Percentiles rank a stretch among this genome's conserved stretches.
Conservation (phyloP, 768 basidiomycete species). For the Suillus decipiens region DNA sequence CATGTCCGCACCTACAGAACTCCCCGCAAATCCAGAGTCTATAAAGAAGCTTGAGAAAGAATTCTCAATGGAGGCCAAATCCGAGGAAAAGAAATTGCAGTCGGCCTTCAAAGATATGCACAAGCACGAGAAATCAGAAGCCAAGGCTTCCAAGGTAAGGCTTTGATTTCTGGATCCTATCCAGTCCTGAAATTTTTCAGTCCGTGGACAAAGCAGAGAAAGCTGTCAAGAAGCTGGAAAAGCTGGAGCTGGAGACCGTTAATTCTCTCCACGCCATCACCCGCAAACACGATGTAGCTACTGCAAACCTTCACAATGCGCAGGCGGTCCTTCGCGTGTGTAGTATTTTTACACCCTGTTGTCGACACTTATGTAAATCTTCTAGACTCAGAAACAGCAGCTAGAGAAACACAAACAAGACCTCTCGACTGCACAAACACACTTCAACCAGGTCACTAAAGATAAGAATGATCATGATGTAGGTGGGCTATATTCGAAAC, state of each 20-base stretch:
- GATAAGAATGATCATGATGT: conserved; percentile 27
- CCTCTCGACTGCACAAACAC: conserved; percentile 16
- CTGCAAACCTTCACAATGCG: conserved; percentile 43
- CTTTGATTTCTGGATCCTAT: neutral
- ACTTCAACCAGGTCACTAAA: conserved; percentile 23
- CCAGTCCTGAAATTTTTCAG: conserved; percentile 27
- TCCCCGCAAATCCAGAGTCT: conserved; percentile 26
- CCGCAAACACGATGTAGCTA: conserved; percentile 51
- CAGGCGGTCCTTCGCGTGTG: conserved; percentile 47
- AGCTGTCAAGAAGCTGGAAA: conserved; percentile 47
- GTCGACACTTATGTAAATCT: neutral
- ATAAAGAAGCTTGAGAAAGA: conserved; percentile 46
- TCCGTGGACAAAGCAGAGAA: conserved; percentile 49
- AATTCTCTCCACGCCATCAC: conserved; percentile 53
- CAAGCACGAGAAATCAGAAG: conserved; percentile 52
- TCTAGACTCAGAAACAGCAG: conserved; percentile 29
- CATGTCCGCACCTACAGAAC: conserved; percentile 25
- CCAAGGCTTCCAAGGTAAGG: conserved; percentile 53
- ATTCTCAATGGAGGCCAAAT: conserved; percentile 50
- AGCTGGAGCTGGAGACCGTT: conserved; percentile 52
- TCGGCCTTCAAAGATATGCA: conserved; percentile 55
- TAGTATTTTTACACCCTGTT: neutral
- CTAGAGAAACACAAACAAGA: conserved; percentile 21
- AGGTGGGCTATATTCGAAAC: conserved; percentile 4
- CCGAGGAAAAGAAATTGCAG: conserved; percentile 51